Evolutionary conservation across 495 filamentous ascomycete species (phyloP).

Genomic region (Neurospora sp.): DNA sequence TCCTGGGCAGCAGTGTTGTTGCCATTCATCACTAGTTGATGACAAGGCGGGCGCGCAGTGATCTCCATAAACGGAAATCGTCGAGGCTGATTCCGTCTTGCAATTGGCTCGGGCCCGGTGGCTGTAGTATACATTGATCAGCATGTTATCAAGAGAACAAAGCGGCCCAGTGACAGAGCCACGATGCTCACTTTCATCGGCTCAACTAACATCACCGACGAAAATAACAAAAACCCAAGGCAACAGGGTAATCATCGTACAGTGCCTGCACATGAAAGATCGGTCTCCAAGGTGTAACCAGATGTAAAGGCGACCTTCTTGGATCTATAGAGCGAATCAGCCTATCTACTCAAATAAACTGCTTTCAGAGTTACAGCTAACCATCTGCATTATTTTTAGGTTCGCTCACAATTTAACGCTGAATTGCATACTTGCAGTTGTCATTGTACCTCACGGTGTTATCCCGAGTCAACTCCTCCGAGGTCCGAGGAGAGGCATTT

Average conservation of each 20-base stretch:
- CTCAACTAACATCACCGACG: neutral
- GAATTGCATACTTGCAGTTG: neutral
- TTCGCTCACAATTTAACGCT: neutral
- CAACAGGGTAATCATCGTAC: neutral
- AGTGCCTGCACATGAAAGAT: neutral
- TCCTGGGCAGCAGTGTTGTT: neutral
- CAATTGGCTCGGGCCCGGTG: conserved; percentile 13
- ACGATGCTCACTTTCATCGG: neutral
- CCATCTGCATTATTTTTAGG: neutral
- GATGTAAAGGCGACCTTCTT: neutral
- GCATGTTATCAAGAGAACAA: neutral
- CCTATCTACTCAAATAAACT: neutral
- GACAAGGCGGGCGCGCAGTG: neutral
- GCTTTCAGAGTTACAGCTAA: neutral
- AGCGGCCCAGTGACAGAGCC: neutral
- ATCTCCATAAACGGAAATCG: conserved; percentile 17
- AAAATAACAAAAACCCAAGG: neutral
- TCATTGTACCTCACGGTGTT: neutral
- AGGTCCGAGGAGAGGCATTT: neutral
- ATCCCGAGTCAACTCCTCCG: neutral
- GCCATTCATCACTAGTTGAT: neutral
- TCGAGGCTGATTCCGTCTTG: conserved; percentile 1
- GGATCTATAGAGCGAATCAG: neutral
- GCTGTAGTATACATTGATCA: neutral
- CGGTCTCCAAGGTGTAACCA: neutral